These are phyloP conservation scores for Aspergillus wentii DNA, from an alignment of 495 filamentous ascomycete genomes.

Conservation along the genomic window DNA sequence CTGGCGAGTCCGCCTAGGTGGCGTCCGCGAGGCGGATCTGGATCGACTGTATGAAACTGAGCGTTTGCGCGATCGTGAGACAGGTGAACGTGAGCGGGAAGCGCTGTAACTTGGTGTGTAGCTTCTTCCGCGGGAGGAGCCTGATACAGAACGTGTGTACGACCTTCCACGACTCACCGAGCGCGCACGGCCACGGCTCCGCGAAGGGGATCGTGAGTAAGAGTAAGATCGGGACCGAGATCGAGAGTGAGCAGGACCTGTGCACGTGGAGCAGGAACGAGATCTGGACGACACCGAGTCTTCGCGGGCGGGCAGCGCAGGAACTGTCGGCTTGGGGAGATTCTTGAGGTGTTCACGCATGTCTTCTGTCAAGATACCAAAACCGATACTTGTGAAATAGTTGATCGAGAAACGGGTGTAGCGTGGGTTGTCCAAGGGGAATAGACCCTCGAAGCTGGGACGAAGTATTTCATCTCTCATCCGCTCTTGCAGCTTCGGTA, in stretches of 20 bases:
- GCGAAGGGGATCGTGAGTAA: conserved; percentile 34
- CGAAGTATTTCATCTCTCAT: conserved; percentile 73
- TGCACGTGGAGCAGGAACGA: conserved; percentile 39
- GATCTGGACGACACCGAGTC: conserved; percentile 63
- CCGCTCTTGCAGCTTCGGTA: conserved; percentile 69
- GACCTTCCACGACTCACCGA: conserved; percentile 26
- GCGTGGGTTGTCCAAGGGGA: conserved; percentile 79
- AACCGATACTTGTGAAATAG: conserved; percentile 95
- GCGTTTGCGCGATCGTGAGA: conserved; percentile 20
- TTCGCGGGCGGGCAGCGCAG: conserved; percentile 56
- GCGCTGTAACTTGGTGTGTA: conserved; percentile 25
- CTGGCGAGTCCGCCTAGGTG: conserved; percentile 20
- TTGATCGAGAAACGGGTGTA: conserved; percentile 98
- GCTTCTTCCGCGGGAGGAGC: conserved; percentile 30
- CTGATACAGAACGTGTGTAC: conserved; percentile 33
- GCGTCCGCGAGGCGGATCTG: conserved; percentile 23
- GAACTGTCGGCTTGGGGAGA: conserved; percentile 68
- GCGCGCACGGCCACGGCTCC: conserved; percentile 21
- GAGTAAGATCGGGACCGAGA: conserved; percentile 36
- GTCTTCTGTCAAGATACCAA: conserved; percentile 90
- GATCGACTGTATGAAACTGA: conserved; percentile 31
- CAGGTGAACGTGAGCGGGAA: conserved; percentile 31
- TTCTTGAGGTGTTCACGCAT: conserved; percentile 90
- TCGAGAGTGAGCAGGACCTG: conserved; percentile 26
- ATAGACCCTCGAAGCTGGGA: conserved; percentile 78